Conservation (phyloP, 768 basidiomycete genomes). For the Leccinum subgranulosum region DNA sequence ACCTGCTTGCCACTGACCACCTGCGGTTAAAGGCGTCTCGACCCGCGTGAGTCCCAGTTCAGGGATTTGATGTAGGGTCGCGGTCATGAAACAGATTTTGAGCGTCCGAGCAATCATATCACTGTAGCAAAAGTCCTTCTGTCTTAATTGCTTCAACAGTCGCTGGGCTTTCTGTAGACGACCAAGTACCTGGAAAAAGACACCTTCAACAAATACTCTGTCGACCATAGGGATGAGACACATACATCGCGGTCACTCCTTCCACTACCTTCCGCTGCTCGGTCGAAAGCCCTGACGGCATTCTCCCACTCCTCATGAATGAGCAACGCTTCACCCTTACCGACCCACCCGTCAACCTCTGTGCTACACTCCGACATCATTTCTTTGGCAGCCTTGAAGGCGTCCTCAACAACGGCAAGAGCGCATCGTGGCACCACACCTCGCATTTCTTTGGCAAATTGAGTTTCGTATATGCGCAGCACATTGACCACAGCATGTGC, state of each 20-base stretch:
- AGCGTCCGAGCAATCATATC: too few relatives aligned
- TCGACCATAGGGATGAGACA: not conserved
- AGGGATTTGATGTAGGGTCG: too few relatives aligned
- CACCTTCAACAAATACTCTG: not conserved
- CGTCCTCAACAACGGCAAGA: slow-evolving; percentile 52
- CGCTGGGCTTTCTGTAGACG: slow-evolving; percentile 81
- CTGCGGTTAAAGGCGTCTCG: too few relatives aligned
- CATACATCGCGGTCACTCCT: slow-evolving; percentile 70
- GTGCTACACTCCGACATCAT: slow-evolving; percentile 47
- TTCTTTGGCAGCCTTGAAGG: slow-evolving; percentile 25
- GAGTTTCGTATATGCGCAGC: slow-evolving; percentile 71
- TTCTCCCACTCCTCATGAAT: slow-evolving; percentile 84
- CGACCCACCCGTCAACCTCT: slow-evolving; percentile 77
- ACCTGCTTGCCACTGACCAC: too few relatives aligned
- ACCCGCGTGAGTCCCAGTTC: too few relatives aligned
- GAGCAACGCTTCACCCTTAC: slow-evolving; percentile 66
- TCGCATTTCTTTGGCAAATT: slow-evolving; percentile 52
- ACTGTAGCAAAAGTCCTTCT: too few relatives aligned
- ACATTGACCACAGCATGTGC: slow-evolving; percentile 60
- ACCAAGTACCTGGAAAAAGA: slow-evolving; percentile 52
- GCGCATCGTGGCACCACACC: slow-evolving; percentile 69
- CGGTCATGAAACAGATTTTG: too few relatives aligned
- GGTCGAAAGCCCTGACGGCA: slow-evolving; percentile 72
- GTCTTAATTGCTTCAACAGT: slow-evolving; percentile 81
- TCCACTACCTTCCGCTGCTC: slow-evolving; percentile 82